phyloP scores from a whole-genome alignment of 2,329 filamentous ascomycete genomes.

The Lasiodiplodia theobromae region DNA sequence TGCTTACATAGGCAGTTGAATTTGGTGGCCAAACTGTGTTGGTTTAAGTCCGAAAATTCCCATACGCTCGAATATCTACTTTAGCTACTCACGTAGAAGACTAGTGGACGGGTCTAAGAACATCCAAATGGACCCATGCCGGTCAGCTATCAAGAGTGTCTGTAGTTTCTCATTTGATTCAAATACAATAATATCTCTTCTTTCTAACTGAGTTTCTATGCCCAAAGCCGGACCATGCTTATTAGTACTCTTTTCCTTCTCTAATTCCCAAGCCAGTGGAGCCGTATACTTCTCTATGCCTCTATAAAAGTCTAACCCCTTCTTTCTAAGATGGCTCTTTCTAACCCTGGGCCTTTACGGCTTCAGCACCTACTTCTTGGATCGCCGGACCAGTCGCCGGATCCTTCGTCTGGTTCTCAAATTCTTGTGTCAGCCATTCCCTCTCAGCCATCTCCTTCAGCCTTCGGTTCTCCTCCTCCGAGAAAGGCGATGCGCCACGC shows the following conservation, averaged over 20 bases:
- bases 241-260: background rate
- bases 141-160: too few species aligned
- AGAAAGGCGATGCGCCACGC: constrained; percentile 28
- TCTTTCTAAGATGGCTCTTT: background rate
- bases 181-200: background rate
- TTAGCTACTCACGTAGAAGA: too few species aligned
- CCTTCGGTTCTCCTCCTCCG: constrained; percentile 27
- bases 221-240: too few species aligned
- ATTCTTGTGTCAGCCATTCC: background rate
- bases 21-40: too few species aligned
- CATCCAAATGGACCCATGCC: background rate
- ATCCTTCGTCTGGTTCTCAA: background rate
- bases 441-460: constrained; percentile 21
- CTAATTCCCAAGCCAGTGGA: background rate
- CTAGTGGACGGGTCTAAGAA: too few species aligned
- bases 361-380: constrained; percentile 12
- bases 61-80: too few species aligned
- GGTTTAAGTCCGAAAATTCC: too few species aligned
- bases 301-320: background rate
- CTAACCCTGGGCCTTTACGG: constrained; percentile 8
- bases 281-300: background rate
- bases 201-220: background rate
- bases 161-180: background rate
- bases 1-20: too few species aligned
- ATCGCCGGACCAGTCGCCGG: constrained; percentile 16